Evolutionary conservation across 768 basidiomycete species (phyloP).

Genomic region (Nevesoporus exiguus): DNA sequence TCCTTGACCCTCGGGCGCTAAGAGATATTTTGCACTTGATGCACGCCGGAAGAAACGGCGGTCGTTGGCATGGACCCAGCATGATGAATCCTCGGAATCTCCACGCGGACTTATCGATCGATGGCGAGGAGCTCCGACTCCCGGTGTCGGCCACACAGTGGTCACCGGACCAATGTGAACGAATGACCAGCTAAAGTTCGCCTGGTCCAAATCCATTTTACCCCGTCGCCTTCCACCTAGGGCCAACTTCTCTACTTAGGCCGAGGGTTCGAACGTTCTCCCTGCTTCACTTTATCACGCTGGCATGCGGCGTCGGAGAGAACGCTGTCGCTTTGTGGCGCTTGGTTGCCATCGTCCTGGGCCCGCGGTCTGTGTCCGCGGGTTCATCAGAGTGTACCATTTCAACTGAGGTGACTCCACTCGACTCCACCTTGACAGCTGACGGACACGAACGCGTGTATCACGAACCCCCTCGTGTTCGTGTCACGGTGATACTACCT

Average conservation of each 20-base stretch:
- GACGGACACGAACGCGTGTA: not conserved
- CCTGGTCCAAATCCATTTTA: not conserved
- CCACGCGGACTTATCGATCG: constrained; percentile 1
- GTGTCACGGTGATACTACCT: constrained; percentile 1
- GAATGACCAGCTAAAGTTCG: not conserved
- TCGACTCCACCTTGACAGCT: not conserved
- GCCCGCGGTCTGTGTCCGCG: constrained; percentile 1
- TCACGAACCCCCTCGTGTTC: constrained; percentile 9
- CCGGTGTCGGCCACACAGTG: not conserved
- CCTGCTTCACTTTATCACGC: not conserved
- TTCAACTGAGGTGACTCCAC: constrained; percentile 5
- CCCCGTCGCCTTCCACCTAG: not conserved
- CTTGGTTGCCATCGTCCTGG: constrained; percentile 1
- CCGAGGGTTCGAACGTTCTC: not conserved
- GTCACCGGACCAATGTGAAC: not conserved
- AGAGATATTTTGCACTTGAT: too few relatives aligned
- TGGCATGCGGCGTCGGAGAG: not conserved
- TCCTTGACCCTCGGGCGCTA: too few relatives aligned
- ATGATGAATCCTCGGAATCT: not conserved
- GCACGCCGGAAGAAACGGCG: not conserved
- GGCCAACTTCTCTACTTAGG: not conserved
- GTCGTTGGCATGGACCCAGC: not conserved
- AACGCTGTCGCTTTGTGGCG: constrained; percentile 5
- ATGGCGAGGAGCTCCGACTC: not conserved
- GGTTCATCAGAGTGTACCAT: not conserved